phyloP scores from a whole-genome alignment of 1,139 yeast species.

The Lodderomyces theae region DNA sequence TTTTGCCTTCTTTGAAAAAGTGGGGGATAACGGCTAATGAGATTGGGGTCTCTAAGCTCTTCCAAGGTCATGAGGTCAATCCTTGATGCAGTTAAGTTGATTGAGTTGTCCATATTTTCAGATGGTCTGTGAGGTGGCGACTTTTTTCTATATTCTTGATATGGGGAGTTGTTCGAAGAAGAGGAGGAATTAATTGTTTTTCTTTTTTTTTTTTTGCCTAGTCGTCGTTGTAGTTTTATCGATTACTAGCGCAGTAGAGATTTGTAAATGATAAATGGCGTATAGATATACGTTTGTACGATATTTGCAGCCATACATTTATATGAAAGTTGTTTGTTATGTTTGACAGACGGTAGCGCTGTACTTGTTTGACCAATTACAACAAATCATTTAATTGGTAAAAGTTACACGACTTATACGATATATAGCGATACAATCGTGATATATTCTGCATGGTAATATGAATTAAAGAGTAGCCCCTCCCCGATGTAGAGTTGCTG shows the following conservation, averaged over 20 bases:
- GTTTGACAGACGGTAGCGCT: not conserved
- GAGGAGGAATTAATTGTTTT: not conserved
- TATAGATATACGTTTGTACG: no score
- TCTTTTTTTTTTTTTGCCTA: no score
- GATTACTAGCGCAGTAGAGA: no score
- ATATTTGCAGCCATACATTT: conserved; percentile 8
- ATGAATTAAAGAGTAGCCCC: no score
- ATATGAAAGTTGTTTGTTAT: not conserved
- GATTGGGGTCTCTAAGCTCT: conserved; percentile 16
- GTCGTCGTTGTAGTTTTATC: no score
- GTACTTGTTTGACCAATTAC: not conserved
- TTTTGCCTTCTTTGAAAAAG: conserved; percentile 13
- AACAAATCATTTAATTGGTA: not conserved
- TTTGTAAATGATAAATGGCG: no score
- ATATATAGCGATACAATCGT: no score
- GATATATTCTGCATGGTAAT: not conserved
- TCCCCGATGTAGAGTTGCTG: no score
- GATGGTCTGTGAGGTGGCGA: not conserved
- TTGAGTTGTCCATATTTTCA: conserved; percentile 9
- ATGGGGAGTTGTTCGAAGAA: not conserved
- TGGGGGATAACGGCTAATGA: conserved; percentile 17
- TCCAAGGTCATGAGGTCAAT: conserved; percentile 15
- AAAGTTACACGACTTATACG: not conserved
- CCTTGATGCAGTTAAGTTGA: conserved; percentile 10
- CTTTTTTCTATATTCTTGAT: conserved; percentile 1